These are phyloP conservation scores for Gyrodon lividus DNA, from an alignment of 768 basidiomycete species.

Conservation along the genomic window DNA sequence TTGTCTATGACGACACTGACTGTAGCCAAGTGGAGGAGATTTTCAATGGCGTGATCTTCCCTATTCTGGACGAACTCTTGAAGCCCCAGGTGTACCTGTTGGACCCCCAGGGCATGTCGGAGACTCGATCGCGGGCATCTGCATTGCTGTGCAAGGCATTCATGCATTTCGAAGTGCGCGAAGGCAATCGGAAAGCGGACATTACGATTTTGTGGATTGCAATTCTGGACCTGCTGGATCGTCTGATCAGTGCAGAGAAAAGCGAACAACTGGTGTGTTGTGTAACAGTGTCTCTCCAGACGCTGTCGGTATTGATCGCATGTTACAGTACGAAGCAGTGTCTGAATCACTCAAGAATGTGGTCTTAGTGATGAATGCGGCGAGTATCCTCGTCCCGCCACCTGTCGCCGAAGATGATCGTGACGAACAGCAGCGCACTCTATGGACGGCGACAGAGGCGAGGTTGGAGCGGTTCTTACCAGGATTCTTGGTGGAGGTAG, in stretches of 20 bases:
- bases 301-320: conserved; percentile 3
- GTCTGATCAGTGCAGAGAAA: conserved; percentile 83
- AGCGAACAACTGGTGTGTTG: conserved; percentile 80
- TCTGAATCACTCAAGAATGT: conserved; percentile 98
- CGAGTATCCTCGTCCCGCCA: conserved; percentile 72
- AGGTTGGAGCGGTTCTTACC: conserved; percentile 90
- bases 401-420: conserved; percentile 43
- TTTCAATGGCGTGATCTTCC: conserved; percentile 89
- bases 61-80: conserved; percentile 86
- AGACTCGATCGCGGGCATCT: conserved; percentile 84
- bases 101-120: conserved; percentile 86
- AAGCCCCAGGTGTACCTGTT: conserved; percentile 76
- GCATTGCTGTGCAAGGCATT: conserved; percentile 94
- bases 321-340: conserved; percentile 81
- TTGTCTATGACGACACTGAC: conserved; percentile 57
- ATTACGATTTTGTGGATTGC: conserved; percentile 82
- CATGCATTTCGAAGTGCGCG: conserved; percentile 86
- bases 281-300: neutral
- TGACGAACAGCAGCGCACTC: conserved; percentile 57
- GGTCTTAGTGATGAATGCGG: conserved; percentile 92
- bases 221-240: conserved; percentile 84
- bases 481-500: conserved; percentile 76
- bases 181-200: conserved; percentile 57
- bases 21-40: conserved; percentile 71
- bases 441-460: conserved; percentile 86